Conservation (phyloP, 164 flowering plant genomes). For the Kingdonia uniflora region DNA sequence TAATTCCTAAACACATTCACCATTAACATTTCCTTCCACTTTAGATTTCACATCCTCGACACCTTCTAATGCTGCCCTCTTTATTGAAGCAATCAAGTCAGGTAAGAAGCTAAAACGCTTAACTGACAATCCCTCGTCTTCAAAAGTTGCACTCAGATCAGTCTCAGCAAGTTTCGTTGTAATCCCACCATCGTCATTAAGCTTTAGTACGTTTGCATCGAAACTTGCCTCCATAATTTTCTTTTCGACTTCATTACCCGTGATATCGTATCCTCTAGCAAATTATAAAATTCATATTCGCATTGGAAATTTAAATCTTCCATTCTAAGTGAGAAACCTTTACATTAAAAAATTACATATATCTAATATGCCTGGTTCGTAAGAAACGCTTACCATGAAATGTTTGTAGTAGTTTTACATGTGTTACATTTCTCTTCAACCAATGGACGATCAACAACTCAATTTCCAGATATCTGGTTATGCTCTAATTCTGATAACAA, state of each 20-base stretch:
- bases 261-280: too few relatives aligned
- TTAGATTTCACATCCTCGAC: conserved; percentile 45
- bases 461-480: too few relatives aligned
- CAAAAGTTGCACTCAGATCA: conserved; percentile 16
- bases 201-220: conserved; percentile 15
- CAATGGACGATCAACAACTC: too few relatives aligned
- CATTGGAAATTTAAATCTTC: too few relatives aligned
- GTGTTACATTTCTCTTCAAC: too few relatives aligned
- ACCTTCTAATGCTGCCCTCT: conserved; percentile 45
- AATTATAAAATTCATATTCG: too few relatives aligned
- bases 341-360: too few relatives aligned
- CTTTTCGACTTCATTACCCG: conserved; percentile 10
- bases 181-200: conserved; percentile 17
- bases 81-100: conserved; percentile 65
- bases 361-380: too few relatives aligned
- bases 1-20: conserved; percentile 20
- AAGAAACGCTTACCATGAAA: too few relatives aligned
- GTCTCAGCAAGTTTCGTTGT: conserved; percentile 15
- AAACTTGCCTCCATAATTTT: conserved; percentile 9
- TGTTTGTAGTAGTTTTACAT: too few relatives aligned
- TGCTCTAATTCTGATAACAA: too few relatives aligned
- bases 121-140: conserved; percentile 21
- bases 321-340: too few relatives aligned
- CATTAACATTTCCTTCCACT: conserved; percentile 26
- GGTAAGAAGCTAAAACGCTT: conserved; percentile 46